Percentiles rank a stretch among this genome's conserved stretches.
These are phyloP conservation scores for Rauvolfia tetraphylla DNA, from an alignment of 257 asterid species.

Conservation along the genomic window DNA sequence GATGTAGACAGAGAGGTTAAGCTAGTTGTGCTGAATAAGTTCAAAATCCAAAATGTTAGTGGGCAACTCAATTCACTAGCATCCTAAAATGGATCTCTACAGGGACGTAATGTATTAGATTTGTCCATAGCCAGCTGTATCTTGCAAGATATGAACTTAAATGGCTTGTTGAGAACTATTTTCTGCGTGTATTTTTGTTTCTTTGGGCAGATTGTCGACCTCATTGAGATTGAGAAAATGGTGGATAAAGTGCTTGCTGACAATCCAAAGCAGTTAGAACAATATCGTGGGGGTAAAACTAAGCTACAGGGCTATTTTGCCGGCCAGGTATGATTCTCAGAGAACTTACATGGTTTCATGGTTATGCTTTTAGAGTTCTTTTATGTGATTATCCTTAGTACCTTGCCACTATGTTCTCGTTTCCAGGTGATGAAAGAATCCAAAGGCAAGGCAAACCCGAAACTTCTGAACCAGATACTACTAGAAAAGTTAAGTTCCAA, in stretches of 20 bases:
- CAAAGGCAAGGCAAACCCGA: constrained; percentile 93
- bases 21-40: neutral
- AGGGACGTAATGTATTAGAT: neutral
- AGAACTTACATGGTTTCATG: constrained; percentile 1
- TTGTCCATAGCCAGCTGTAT: neutral
- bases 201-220: constrained; percentile 66
- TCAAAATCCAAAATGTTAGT: too few species aligned
- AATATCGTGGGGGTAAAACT: constrained; percentile 86
- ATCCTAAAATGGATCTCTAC: neutral
- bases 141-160: neutral
- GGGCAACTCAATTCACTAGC: neutral
- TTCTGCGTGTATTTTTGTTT: neutral
- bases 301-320: constrained; percentile 94
- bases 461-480: constrained; percentile 78
- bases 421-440: constrained; percentile 85
- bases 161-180: neutral
- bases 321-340: constrained; percentile 67
- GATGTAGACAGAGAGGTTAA: neutral
- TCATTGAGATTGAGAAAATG: constrained; percentile 79
- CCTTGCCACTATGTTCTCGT: neutral
- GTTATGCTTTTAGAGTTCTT: neutral
- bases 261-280: constrained; percentile 82
- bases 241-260: constrained; percentile 76
- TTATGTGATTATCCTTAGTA: neutral
- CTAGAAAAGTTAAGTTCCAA: constrained; percentile 57